Conservation (phyloP, 768 basidiomycete genomes). For the Leccinum rimulosum region DNA sequence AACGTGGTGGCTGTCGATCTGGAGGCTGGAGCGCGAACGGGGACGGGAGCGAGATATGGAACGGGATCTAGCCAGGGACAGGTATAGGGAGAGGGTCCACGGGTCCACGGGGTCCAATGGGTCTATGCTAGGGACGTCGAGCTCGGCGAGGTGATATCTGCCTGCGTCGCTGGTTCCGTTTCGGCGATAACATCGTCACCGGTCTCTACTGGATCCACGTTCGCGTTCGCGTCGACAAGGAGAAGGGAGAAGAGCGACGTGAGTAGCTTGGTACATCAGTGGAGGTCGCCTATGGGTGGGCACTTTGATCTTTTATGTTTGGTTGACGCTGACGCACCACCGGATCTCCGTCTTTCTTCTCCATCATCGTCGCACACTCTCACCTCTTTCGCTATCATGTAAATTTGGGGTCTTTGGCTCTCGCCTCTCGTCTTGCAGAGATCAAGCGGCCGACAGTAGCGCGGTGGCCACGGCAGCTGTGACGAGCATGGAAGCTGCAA, state of each 20-base stretch:
- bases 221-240: background rate
- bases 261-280: slow-evolving; percentile 59
- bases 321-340: background rate
- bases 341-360: background rate
- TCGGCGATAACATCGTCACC: background rate
- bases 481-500: too few species aligned
- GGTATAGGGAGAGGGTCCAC: too few species aligned
- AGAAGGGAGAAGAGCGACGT: slow-evolving; percentile 24
- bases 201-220: background rate
- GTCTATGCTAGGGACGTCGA: slow-evolving; percentile 18
- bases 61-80: too few species aligned
- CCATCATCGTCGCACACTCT: background rate
- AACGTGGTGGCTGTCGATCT: too few species aligned
- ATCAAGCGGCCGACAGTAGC: slow-evolving; percentile 8
- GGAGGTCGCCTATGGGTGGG: slow-evolving; percentile 68
- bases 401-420: background rate
- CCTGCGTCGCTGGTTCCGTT: background rate
- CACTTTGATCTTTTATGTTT: background rate
- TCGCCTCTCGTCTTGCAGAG: slow-evolving; percentile 3
- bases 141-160: slow-evolving; percentile 26
- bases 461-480: background rate
- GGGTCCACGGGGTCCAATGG: too few species aligned
- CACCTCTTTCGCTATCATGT: background rate
- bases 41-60: too few species aligned
- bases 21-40: too few species aligned